Evolutionary conservation across 148 eudicot genomes (phyloP).

Genomic region (Nepenthes mirabilis): DNA sequence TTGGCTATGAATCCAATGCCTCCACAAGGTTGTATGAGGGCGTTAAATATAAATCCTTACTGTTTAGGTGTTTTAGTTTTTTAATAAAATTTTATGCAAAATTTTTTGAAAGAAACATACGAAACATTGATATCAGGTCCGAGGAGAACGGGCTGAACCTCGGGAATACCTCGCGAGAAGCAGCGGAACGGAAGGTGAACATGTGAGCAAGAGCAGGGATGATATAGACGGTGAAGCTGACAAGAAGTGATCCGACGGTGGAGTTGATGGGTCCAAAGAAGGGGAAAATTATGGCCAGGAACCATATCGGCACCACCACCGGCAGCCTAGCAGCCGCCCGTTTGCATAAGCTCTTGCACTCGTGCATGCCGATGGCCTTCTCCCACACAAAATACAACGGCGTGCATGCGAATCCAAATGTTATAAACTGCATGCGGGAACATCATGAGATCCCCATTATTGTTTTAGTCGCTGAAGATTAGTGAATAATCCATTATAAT

Average conservation of each 20-base stretch:
- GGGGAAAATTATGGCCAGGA: conserved; percentile 7
- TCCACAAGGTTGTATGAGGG: neutral
- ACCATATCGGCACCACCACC: conserved; percentile 7
- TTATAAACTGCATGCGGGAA: conserved; percentile 4
- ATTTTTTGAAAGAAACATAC: neutral
- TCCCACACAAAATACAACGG: conserved; percentile 9
- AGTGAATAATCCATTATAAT: neutral
- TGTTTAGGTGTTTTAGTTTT: too few species aligned
- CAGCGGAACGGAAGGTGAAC: conserved; percentile 7
- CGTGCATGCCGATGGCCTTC: conserved; percentile 7
- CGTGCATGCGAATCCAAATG: conserved; percentile 8
- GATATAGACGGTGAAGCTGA: conserved; percentile 11
- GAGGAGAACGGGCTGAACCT: neutral
- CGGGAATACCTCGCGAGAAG: conserved; percentile 3
- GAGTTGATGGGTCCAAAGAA: conserved; percentile 11
- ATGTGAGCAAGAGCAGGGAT: conserved; percentile 10
- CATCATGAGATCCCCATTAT: too few species aligned
- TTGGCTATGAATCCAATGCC: too few species aligned
- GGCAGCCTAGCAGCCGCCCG: conserved; percentile 4
- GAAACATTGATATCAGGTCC: neutral
- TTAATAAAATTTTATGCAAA: neutral
- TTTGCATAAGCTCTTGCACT: conserved; percentile 5
- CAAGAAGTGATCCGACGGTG: conserved; percentile 8
- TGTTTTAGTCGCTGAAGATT: too few species aligned
- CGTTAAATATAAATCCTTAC: too few species aligned